phyloP scores from a whole-genome alignment of 2,329 filamentous ascomycete genomes.

The Huntiella bhutanensis region DNA sequence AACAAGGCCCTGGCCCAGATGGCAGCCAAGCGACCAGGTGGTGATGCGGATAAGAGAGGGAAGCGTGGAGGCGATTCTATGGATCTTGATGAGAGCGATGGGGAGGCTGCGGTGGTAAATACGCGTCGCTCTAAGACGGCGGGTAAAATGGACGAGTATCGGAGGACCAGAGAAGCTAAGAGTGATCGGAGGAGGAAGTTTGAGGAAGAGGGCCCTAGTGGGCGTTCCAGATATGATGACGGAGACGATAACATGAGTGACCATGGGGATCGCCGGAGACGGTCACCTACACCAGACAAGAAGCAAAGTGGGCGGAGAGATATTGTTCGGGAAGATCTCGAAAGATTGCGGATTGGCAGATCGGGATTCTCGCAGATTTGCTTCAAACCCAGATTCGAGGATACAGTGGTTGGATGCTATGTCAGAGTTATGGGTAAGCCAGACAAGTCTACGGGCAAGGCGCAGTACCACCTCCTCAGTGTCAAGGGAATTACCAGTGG shows the following conservation, averaged over 20 bases:
- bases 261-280: constrained; percentile 51
- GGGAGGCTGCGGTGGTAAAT: constrained; percentile 36
- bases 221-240: constrained; percentile 30
- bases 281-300: constrained; percentile 35
- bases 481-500: constrained; percentile 54
- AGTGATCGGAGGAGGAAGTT: constrained; percentile 44
- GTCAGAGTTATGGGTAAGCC: constrained; percentile 68
- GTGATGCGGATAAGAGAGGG: constrained; percentile 43
- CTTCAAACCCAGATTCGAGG: constrained; percentile 80
- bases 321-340: constrained; percentile 54
- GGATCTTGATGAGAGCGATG: constrained; percentile 55
- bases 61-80: constrained; percentile 64
- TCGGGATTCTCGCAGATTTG: constrained; percentile 78
- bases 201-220: constrained; percentile 34
- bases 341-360: constrained; percentile 66
- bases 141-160: constrained; percentile 34
- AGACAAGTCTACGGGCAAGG: constrained; percentile 50
- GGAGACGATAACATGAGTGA: constrained; percentile 58
- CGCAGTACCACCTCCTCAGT: constrained; percentile 57
- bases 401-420: constrained; percentile 66
- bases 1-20: constrained; percentile 65
- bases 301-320: constrained; percentile 29
- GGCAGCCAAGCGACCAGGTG: constrained; percentile 46
- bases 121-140: constrained; percentile 5
- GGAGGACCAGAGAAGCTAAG: constrained; percentile 43